phyloP scores from a whole-genome alignment of 768 basidiomycete species.

The Termitomyces sp. region DNA sequence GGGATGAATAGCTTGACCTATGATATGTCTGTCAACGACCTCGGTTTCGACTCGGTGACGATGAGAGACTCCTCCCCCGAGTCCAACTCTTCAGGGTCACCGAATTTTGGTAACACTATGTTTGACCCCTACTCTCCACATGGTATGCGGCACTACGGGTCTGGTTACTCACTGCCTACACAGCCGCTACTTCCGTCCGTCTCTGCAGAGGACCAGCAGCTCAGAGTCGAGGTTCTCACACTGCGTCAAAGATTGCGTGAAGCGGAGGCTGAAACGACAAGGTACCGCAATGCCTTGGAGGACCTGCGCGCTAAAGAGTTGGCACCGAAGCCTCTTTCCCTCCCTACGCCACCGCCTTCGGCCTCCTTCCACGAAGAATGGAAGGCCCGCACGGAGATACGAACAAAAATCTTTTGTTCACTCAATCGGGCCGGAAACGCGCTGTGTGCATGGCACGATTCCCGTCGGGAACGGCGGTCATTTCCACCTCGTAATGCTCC shows the following conservation, averaged over 20 bases:
- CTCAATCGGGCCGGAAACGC: slow-evolving; percentile 87
- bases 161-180: slow-evolving; percentile 14
- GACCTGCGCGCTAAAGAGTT: slow-evolving; percentile 13
- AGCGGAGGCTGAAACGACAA: slow-evolving; percentile 57
- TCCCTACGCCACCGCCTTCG: slow-evolving; percentile 32
- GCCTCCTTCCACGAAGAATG: slow-evolving; percentile 58
- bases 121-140: slow-evolving; percentile 8
- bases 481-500: slow-evolving; percentile 82
- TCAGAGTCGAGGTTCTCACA: slow-evolving; percentile 48
- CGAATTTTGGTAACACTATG: slow-evolving; percentile 15
- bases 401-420: slow-evolving; percentile 69
- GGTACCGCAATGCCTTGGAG: slow-evolving; percentile 35
- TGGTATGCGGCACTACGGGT: slow-evolving; percentile 8
- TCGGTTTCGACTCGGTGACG: slow-evolving; percentile 21
- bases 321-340: not conserved
- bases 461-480: slow-evolving; percentile 73
- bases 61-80: slow-evolving; percentile 37
- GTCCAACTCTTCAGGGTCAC: slow-evolving; percentile 32
- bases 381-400: slow-evolving; percentile 71
- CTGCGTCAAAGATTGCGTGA: slow-evolving; percentile 59
- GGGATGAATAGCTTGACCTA: slow-evolving; percentile 13
- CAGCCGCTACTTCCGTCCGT: slow-evolving; percentile 16
- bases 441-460: slow-evolving; percentile 89
- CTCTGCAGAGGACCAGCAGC: slow-evolving; percentile 18
- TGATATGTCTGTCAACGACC: slow-evolving; percentile 17